A percentile compares a stretch with the other conserved stretches of the same genome.
phyloP scores from a whole-genome alignment of 495 filamentous ascomycete species.

The Daldinia concentrica region DNA sequence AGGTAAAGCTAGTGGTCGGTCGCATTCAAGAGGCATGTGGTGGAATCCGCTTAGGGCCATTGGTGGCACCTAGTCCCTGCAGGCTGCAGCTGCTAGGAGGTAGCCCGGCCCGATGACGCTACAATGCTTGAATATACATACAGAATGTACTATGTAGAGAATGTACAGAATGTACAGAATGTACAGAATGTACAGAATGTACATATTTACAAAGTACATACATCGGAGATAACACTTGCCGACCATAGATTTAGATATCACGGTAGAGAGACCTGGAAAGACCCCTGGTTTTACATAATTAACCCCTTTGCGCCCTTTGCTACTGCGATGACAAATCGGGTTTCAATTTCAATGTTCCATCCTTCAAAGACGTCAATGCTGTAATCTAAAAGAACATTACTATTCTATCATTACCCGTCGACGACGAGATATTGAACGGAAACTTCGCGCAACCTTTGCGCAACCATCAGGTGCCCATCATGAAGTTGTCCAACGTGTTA shows the following conservation, averaged over 20 bases:
- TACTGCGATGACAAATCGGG: slow-evolving; percentile 25
- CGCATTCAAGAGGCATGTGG: slow-evolving; percentile 18
- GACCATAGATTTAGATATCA: slow-evolving; percentile 8
- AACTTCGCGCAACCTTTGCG: too few relatives aligned
- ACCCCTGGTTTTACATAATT: slow-evolving; percentile 17
- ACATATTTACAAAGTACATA: background rate
- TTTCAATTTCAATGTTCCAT: slow-evolving; percentile 8
- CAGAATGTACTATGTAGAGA: too few relatives aligned
- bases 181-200: too few relatives aligned
- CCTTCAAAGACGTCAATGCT: background rate
- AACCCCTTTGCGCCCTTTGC: background rate
- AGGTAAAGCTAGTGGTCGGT: background rate
- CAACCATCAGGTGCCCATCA: slow-evolving; percentile 22
- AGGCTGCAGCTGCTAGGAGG: slow-evolving; percentile 20
- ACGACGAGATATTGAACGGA: background rate
- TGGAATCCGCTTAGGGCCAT: slow-evolving; percentile 16
- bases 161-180: too few relatives aligned
- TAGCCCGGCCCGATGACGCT: slow-evolving; percentile 23
- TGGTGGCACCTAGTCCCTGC: slow-evolving; percentile 20
- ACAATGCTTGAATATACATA: slow-evolving; percentile 11
- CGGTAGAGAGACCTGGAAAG: background rate
- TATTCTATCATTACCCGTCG: slow-evolving; percentile 3
- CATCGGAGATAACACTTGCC: slow-evolving; percentile 7
- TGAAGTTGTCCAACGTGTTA: slow-evolving; percentile 53
- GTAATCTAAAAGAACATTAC: slow-evolving; percentile 8